A percentile compares a stretch with the other conserved stretches of the same genome.
Evolutionary conservation across 2,329 filamentous ascomycete species (phyloP).

Genomic region (Cercospora sp.): DNA sequence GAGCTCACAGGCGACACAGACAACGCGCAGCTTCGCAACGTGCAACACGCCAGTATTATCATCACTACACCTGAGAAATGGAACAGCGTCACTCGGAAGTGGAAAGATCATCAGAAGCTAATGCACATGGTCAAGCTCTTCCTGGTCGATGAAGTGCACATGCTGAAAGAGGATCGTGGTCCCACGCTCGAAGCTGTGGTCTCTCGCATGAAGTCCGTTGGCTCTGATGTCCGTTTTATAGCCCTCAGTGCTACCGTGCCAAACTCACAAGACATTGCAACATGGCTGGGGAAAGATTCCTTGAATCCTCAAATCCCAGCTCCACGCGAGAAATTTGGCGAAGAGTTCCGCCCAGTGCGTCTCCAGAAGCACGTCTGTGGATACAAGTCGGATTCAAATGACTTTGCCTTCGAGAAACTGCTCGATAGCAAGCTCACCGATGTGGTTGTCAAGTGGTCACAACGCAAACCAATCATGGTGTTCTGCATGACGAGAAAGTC

Average conservation of each 20-base stretch:
- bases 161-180: conserved; percentile 75
- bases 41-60: conserved; percentile 76
- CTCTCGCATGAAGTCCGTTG: conserved; percentile 81
- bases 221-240: conserved; percentile 73
- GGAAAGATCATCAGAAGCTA: conserved; percentile 75
- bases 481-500: conserved; percentile 79
- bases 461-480: conserved; percentile 74
- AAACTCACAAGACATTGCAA: conserved; percentile 76
- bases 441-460: conserved; percentile 65
- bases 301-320: conserved; percentile 64
- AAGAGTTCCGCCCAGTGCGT: conserved; percentile 76
- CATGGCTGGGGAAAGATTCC: conserved; percentile 71
- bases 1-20: conserved; percentile 84
- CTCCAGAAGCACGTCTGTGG: conserved; percentile 76
- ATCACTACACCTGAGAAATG: conserved; percentile 88
- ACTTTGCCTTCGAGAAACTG: conserved; percentile 73
- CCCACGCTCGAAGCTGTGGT: conserved; percentile 81
- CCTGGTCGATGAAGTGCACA: conserved; percentile 85
- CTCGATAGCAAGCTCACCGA: conserved; percentile 66
- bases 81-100: conserved; percentile 85
- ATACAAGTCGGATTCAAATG: conserved; percentile 63
- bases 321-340: conserved; percentile 67
- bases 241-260: conserved; percentile 82
- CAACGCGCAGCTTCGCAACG: conserved; percentile 62
- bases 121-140: conserved; percentile 76